Percentiles rank a stretch among this genome's conserved stretches.
phyloP scores from a whole-genome alignment of 2,329 filamentous ascomycete genomes.

The Cadophora sp. region DNA sequence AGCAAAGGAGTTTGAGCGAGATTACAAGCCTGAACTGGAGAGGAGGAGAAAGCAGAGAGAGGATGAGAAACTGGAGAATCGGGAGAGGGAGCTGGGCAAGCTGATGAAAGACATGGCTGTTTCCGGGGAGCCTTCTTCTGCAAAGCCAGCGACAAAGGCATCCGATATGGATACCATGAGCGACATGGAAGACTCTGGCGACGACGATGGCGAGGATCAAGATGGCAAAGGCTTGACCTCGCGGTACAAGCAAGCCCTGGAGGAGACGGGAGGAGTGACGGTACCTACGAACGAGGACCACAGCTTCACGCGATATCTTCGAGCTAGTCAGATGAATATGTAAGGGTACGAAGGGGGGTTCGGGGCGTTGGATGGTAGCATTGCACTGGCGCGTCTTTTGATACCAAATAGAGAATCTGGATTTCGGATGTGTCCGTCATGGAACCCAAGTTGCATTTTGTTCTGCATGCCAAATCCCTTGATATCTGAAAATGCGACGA shows the following conservation, averaged over 20 bases:
- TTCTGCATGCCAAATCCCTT: not conserved
- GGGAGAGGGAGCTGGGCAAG: conserved; percentile 85
- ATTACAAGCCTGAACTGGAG: conserved; percentile 93
- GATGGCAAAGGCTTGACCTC: conserved; percentile 71
- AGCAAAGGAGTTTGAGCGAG: conserved; percentile 83
- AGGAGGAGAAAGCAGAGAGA: conserved; percentile 77
- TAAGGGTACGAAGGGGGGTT: conserved; percentile 28
- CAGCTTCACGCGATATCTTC: conserved; percentile 46
- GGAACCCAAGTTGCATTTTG: not conserved
- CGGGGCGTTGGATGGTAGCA: conserved; percentile 39
- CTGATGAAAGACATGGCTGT: conserved; percentile 94
- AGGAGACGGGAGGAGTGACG: conserved; percentile 53
- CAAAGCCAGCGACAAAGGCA: conserved; percentile 36
- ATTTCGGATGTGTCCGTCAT: not conserved
- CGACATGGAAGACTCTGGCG: conserved; percentile 54
- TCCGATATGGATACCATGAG: conserved; percentile 48
- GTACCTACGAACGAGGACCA: conserved; percentile 41
- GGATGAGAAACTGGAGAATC: conserved; percentile 70
- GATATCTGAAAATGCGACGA: not conserved
- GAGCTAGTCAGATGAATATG: conserved; percentile 44
- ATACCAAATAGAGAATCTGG: conserved; percentile 37
- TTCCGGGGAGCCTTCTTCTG: conserved; percentile 49
- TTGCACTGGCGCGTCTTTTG: conserved; percentile 42
- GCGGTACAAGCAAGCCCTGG: conserved; percentile 79
- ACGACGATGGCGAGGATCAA: conserved; percentile 65